phyloP scores from a whole-genome alignment of 2,329 filamentous ascomycete genomes.

The Gnomoniopsis sp. region DNA sequence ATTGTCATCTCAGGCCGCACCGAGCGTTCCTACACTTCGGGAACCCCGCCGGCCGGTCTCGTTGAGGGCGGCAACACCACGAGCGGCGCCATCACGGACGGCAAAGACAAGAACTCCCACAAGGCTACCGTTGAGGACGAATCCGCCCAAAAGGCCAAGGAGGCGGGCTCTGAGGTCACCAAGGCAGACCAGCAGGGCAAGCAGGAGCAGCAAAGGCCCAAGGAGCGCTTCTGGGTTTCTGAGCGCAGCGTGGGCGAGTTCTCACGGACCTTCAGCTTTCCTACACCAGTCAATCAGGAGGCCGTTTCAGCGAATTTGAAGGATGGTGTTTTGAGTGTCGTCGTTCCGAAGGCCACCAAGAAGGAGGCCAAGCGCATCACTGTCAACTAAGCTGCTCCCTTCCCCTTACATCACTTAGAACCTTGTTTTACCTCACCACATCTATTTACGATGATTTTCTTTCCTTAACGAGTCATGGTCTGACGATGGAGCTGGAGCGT shows the following conservation, averaged over 20 bases:
- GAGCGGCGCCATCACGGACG: conserved; percentile 39
- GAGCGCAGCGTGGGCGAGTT: conserved; percentile 67
- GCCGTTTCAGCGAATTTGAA: conserved; percentile 59
- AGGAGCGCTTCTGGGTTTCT: conserved; percentile 62
- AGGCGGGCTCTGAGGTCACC: conserved; percentile 28
- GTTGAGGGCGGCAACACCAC: conserved; percentile 38
- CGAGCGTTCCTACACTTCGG: conserved; percentile 60
- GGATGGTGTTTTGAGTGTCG: conserved; percentile 62
- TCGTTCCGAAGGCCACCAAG: conserved; percentile 65
- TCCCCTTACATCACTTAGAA: neutral
- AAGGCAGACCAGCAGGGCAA: conserved; percentile 18
- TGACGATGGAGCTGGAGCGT: no score
- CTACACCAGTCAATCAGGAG: conserved; percentile 59
- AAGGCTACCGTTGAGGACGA: conserved; percentile 67
- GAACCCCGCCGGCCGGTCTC: conserved; percentile 45
- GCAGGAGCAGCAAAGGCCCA: conserved; percentile 22
- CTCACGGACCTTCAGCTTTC: conserved; percentile 66
- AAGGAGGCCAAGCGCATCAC: conserved; percentile 52
- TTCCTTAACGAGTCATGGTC: neutral
- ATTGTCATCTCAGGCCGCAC: conserved; percentile 67
- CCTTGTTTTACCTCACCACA: neutral
- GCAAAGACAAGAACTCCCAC: conserved; percentile 39
- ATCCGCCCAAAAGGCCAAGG: conserved; percentile 31
- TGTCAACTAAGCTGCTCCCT: conserved; percentile 39
- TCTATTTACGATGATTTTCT: neutral